Conservation (phyloP, 441 rosid genomes). For the Breynia disticha region DNA sequence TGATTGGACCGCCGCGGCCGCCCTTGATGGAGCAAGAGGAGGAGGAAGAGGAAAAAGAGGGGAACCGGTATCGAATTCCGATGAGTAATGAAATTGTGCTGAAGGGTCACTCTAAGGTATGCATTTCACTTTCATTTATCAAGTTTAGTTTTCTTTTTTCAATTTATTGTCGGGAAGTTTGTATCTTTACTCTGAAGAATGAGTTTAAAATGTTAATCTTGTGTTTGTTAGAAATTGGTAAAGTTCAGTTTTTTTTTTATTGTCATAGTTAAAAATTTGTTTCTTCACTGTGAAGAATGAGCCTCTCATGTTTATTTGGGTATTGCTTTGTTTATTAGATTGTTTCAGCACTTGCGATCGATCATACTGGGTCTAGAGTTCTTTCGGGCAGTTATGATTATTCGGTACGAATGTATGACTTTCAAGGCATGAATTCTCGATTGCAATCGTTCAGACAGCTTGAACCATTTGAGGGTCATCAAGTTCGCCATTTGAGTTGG, state of each 20-base stretch:
- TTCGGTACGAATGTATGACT: constrained; percentile 84
- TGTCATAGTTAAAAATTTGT: not conserved
- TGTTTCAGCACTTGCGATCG: constrained; percentile 84
- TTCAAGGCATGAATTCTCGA: constrained; percentile 96
- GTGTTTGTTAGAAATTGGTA: too few relatives aligned
- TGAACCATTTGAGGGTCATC: constrained; percentile 93
- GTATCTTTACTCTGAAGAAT: too few relatives aligned
- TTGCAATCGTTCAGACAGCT: constrained; percentile 86
- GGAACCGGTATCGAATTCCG: constrained; percentile 57
- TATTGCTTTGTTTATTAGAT: constrained; percentile 31
- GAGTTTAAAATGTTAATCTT: too few relatives aligned
- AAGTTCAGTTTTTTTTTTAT: not conserved
- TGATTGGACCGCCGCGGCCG: constrained; percentile 65
- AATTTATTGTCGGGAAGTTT: too few relatives aligned
- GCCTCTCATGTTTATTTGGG: not conserved
- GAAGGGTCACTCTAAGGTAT: constrained; percentile 80
- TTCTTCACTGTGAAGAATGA: not conserved
- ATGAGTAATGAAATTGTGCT: constrained; percentile 83
- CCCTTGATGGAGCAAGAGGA: constrained; percentile 29
- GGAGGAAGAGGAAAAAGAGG: constrained; percentile 32
- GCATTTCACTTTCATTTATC: not conserved
- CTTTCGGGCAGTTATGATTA: constrained; percentile 95
- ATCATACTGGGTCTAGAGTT: constrained; percentile 90
- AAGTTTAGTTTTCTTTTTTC: not conserved
- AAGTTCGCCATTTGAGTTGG: constrained; percentile 93